A percentile compares a stretch with the other conserved stretches of the same genome.
Evolutionary conservation across 495 filamentous ascomycete species (phyloP).

Genomic region (Neurospora sp.): DNA sequence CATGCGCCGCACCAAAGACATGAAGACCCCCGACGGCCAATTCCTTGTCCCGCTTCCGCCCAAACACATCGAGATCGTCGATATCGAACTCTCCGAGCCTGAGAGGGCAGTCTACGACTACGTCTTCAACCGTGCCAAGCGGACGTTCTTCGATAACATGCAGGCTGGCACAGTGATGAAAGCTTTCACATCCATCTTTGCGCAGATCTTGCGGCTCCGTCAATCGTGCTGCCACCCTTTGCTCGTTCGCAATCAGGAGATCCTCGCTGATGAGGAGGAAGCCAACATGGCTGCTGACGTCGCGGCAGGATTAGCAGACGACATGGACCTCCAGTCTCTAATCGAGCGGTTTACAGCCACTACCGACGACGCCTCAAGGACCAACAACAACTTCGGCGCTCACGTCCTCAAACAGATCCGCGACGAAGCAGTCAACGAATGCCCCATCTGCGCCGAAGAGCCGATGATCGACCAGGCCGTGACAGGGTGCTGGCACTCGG

Average conservation of each 20-base stretch:
- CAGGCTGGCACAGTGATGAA: constrained; percentile 89
- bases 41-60: constrained; percentile 80
- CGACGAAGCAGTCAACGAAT: constrained; percentile 78
- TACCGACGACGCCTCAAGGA: constrained; percentile 50
- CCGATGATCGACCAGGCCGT: constrained; percentile 90
- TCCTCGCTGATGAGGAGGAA: constrained; percentile 81
- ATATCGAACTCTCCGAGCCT: constrained; percentile 70
- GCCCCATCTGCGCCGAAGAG: constrained; percentile 89
- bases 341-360: constrained; percentile 71
- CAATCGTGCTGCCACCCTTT: constrained; percentile 92
- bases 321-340: constrained; percentile 86
- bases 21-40: constrained; percentile 88
- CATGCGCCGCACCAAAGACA: constrained; percentile 90
- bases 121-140: constrained; percentile 72
- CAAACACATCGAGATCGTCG: constrained; percentile 69
- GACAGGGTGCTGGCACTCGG: constrained; percentile 92
- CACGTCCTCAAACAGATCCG: constrained; percentile 86
- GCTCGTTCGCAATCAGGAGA: constrained; percentile 71
- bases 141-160: constrained; percentile 72
- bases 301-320: constrained; percentile 73
- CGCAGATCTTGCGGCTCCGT: constrained; percentile 86
- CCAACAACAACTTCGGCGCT: constrained; percentile 64
- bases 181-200: constrained; percentile 91
- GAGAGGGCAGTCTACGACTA: constrained; percentile 89
- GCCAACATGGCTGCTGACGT: constrained; percentile 72